A percentile compares a stretch with the other conserved stretches of the same genome.
phyloP scores from a whole-genome alignment of 139 green algal genomes.

The Picochlorum sp. region DNA sequence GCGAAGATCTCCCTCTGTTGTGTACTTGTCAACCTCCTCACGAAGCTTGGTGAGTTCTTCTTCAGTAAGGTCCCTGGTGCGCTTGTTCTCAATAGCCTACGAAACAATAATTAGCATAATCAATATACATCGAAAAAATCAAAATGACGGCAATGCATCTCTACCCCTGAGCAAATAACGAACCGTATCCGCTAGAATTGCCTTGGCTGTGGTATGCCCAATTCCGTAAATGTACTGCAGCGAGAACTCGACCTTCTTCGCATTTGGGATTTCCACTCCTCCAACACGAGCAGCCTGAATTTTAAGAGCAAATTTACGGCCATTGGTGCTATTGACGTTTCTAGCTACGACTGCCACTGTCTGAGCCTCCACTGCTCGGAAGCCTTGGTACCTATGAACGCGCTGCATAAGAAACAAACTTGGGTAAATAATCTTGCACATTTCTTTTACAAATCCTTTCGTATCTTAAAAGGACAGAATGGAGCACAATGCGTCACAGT shows the following conservation, averaged over 20 bases:
- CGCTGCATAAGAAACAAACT: constrained; percentile 3
- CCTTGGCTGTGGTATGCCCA: constrained; percentile 79
- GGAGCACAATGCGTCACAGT: no score
- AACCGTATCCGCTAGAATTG: constrained; percentile 67
- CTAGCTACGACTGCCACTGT: background rate
- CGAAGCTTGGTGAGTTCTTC: constrained; percentile 92
- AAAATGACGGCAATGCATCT: background rate
- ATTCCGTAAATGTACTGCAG: constrained; percentile 97
- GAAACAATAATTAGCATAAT: no score
- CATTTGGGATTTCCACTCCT: constrained; percentile 97
- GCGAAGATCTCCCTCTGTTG: constrained; percentile 81
- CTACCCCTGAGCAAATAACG: constrained; percentile 24
- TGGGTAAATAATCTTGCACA: background rate
- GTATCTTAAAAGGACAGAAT: no score
- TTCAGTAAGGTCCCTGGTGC: constrained; percentile 84
- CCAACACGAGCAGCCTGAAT: constrained; percentile 82
- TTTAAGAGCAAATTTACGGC: constrained; percentile 42
- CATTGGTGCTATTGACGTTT: background rate
- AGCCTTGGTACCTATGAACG: constrained; percentile 20
- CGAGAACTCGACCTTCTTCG: constrained; percentile 87
- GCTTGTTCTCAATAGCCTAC: constrained; percentile 97
- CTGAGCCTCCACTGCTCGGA: constrained; percentile 11
- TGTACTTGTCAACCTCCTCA: constrained; percentile 85
- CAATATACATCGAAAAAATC: constrained; percentile 20
- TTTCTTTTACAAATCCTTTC: no score